Percentiles rank a stretch among this genome's conserved stretches.
Conservation (phyloP, 2,329 filamentous ascomycete genomes). For the Xylaria sp. region DNA sequence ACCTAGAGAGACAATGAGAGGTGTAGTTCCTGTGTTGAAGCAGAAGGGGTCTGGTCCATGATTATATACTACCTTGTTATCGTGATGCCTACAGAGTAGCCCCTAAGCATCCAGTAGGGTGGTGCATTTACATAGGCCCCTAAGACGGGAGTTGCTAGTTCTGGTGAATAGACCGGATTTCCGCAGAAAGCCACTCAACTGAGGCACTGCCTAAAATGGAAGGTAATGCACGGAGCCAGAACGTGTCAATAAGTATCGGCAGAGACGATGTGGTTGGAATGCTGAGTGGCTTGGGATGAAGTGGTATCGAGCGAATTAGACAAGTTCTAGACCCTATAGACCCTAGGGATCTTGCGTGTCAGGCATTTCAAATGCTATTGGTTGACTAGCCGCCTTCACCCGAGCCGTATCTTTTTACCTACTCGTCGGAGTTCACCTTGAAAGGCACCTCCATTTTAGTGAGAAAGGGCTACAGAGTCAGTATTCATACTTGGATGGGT, state of each 20-base stretch:
- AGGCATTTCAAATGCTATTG: background rate
- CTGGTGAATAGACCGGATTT: constrained; percentile 26
- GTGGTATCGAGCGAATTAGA: background rate
- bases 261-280: constrained; percentile 18
- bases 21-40: background rate
- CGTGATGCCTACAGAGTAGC: constrained; percentile 3
- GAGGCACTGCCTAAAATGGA: constrained; percentile 24
- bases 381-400: background rate
- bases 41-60: background rate
- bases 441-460: too few relatives aligned
- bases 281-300: constrained; percentile 7
- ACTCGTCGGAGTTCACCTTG: background rate
- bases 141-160: constrained; percentile 20
- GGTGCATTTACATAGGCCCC: background rate
- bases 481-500: too few relatives aligned
- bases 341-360: background rate
- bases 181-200: constrained; percentile 4
- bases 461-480: too few relatives aligned
- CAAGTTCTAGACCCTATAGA: constrained; percentile 1
- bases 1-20: background rate
- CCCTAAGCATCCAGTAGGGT: background rate
- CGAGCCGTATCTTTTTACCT: too few relatives aligned
- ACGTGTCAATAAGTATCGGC: constrained; percentile 35
- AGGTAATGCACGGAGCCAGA: constrained; percentile 25
- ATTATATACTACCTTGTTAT: constrained; percentile 11